Percentiles rank a stretch among this genome's conserved stretches.
These are phyloP conservation scores for Beauveria sp. DNA, from an alignment of 2,329 filamentous ascomycete species.

Conservation along the genomic window DNA sequence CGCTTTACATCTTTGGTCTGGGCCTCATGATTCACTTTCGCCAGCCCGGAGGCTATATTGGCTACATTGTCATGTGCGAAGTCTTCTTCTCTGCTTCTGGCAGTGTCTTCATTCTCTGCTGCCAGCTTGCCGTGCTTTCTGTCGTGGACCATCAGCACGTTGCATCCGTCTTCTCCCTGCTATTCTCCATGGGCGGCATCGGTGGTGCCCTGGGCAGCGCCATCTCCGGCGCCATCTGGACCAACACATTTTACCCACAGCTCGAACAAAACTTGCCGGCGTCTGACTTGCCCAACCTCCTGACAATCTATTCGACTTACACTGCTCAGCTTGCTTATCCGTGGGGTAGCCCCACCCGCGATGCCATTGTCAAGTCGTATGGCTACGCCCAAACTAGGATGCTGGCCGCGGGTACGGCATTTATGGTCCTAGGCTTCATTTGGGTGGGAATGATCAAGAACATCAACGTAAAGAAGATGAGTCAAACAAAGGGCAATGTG, in stretches of 20 bases:
- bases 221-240: conserved; percentile 19
- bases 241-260: conserved; percentile 25
- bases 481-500: not conserved
- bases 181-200: conserved; percentile 14
- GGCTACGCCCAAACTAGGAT: conserved; percentile 39
- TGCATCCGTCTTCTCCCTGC: conserved; percentile 17
- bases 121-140: conserved; percentile 18
- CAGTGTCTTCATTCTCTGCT: conserved; percentile 21
- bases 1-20: conserved; percentile 27
- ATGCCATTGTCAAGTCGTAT: conserved; percentile 50
- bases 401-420: conserved; percentile 25
- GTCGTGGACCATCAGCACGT: conserved; percentile 19
- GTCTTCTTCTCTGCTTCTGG: conserved; percentile 35
- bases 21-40: conserved; percentile 38
- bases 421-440: conserved; percentile 23
- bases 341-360: conserved; percentile 33
- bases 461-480: conserved; percentile 37
- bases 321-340: conserved; percentile 41
- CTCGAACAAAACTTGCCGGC: conserved; percentile 42
- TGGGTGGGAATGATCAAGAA: conserved; percentile 38
- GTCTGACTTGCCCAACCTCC: conserved; percentile 24
- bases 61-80: conserved; percentile 31
- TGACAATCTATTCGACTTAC: conserved; percentile 45
- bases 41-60: conserved; percentile 23
- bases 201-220: conserved; percentile 16